phyloP scores from a whole-genome alignment of 1,139 yeast species.

The Zygotorulaspora mrakii region DNA sequence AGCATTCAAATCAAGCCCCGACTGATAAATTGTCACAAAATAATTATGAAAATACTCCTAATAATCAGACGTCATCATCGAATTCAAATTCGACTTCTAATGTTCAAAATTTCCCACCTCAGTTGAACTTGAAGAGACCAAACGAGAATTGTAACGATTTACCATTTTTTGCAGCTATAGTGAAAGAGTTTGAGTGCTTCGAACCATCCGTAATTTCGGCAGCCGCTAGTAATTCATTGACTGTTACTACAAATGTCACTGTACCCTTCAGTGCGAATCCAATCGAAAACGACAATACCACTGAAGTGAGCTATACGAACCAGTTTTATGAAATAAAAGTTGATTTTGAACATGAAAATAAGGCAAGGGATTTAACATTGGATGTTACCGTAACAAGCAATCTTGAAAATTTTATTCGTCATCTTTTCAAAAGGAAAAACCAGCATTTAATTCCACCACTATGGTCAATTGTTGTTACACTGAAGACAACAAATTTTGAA shows the following conservation, averaged over 20 bases:
- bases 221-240: constrained; percentile 25
- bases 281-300: constrained; percentile 11
- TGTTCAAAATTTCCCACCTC: constrained; percentile 1
- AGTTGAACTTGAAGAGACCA: constrained; percentile 2
- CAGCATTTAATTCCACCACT: constrained; percentile 43
- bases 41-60: background rate
- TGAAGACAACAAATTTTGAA: constrained; percentile 49
- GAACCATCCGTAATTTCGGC: constrained; percentile 27
- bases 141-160: constrained; percentile 1
- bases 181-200: constrained; percentile 23
- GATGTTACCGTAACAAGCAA: constrained; percentile 30
- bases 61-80: background rate
- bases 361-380: constrained; percentile 16
- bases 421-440: constrained; percentile 28
- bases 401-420: constrained; percentile 33
- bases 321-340: constrained; percentile 23
- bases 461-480: constrained; percentile 65
- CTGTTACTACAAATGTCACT: constrained; percentile 22
- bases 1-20: constrained; percentile 3
- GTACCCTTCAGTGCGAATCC: constrained; percentile 16
- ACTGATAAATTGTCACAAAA: background rate
- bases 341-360: constrained; percentile 10
- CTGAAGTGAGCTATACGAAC: constrained; percentile 17
- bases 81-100: background rate
- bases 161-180: constrained; percentile 24